Evolutionary conservation across 2,329 filamentous ascomycete genomes (phyloP), one percentile per base, ranked within the genome.

Genomic region (Aureobasidium sp.): DNA sequence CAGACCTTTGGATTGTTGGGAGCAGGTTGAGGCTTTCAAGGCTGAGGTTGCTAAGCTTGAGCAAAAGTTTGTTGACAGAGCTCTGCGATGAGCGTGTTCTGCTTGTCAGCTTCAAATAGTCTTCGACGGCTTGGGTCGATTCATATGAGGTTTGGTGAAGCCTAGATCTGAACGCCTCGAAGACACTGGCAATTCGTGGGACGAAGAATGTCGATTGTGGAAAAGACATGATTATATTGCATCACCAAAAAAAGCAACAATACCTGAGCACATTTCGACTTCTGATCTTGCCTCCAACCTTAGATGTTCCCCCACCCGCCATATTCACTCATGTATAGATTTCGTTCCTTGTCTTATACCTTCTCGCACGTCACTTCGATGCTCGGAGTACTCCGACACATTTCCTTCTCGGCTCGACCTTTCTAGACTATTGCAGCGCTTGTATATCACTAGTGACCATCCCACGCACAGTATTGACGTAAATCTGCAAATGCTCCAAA

Each of bases 11-110:
- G 90, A 97, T 79, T 97, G 93, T 82, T 97, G 90, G 89, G 83
- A 87, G 76, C 91, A 97, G 83, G 91, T 97, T 27, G 88, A 95
- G 78, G 81, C 80, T 23, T 97, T 97, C 76, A 96, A 92, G 84
- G 83, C 84, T 70, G 90, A 96, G 81, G 92, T 97, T 56, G 85
- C 89, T 68, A 86, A 85, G 78, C 76, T 97, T 76, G 93, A 97
- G 83, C 87, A 85, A 77, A 82, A 81, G 29, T 97, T 95, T 85
- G 90, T 97, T 39, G 88, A 95, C 72, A 90, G 87, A 78, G 86
- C 95, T 62, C 83, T 90, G 63, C 67, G 75, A 68, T 79, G 68
- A 73, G 37, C 26, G 4, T 10, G 1, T 8, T 27, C n/a, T 3
- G 17, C 17, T n/a, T 39, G 17, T 39, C 41, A 20, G 17, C 7